phyloP scores from a whole-genome alignment of 495 filamentous ascomycete genomes.

The Penicillium desertorum region DNA sequence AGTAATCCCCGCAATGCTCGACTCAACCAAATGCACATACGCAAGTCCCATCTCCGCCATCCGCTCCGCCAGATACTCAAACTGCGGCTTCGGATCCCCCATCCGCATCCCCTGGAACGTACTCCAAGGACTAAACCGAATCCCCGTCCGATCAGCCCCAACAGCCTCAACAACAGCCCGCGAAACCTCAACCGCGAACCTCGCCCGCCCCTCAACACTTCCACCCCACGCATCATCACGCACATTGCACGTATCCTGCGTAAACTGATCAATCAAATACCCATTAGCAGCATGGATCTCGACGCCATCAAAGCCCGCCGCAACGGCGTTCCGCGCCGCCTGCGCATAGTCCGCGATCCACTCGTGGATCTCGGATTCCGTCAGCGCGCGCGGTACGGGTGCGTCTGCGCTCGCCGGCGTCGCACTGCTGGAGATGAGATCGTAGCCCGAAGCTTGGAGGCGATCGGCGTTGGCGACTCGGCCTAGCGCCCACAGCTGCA shows the following conservation, averaged over 20 bases:
- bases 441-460: conserved; percentile 29
- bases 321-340: conserved; percentile 62
- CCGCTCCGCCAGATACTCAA: conserved; percentile 54
- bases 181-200: conserved; percentile 64
- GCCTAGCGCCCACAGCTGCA: conserved; percentile 69
- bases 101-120: conserved; percentile 69
- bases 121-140: conserved; percentile 65
- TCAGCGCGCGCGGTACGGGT: conserved; percentile 49
- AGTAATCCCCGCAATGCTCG: conserved; percentile 47
- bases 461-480: conserved; percentile 49
- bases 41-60: conserved; percentile 58
- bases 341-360: conserved; percentile 57
- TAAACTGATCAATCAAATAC: conserved; percentile 75
- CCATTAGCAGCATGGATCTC: conserved; percentile 76
- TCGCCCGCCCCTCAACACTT: conserved; percentile 67
- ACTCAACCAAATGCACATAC: conserved; percentile 65
- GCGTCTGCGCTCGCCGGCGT: conserved; percentile 37
- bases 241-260: conserved; percentile 59
- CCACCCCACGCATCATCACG: conserved; percentile 69
- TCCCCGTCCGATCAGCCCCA: conserved; percentile 59
- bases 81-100: conserved; percentile 62
- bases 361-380: conserved; percentile 55
- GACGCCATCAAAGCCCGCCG: conserved; percentile 74
- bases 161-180: conserved; percentile 62
- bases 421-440: conserved; percentile 52